Conservation (phyloP, 306 rosid species). For the Lathyrus aphaca region DNA sequence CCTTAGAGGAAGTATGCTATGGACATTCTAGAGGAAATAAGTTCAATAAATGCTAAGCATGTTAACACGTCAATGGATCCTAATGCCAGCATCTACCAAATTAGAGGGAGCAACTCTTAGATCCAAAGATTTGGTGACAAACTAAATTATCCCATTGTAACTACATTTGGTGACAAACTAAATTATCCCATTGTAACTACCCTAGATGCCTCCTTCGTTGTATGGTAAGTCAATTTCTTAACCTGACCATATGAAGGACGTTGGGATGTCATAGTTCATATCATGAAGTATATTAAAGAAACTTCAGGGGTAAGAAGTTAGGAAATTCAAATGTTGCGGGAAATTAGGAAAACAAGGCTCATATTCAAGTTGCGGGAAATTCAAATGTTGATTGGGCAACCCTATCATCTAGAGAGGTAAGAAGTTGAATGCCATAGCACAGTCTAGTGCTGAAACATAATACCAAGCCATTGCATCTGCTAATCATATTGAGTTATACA, state of each 20-base stretch:
- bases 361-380: neutral
- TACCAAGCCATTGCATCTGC: neutral
- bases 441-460: neutral
- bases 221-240: neutral
- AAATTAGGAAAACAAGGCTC: neutral
- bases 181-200: neutral
- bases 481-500: no score
- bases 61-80: neutral
- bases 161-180: neutral
- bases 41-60: neutral
- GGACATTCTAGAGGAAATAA: neutral
- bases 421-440: neutral
- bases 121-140: neutral
- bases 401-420: neutral
- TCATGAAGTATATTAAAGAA: neutral
- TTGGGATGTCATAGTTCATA: neutral
- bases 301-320: neutral
- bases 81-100: neutral
- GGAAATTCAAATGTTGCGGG: neutral
- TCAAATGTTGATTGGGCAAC: neutral
- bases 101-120: neutral
- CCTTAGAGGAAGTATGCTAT: neutral
- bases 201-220: neutral
- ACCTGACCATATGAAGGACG: neutral
- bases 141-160: neutral